Evolutionary conservation across 108 stramenopile species (phyloP).

Genomic region (Nitzschia sp.): DNA sequence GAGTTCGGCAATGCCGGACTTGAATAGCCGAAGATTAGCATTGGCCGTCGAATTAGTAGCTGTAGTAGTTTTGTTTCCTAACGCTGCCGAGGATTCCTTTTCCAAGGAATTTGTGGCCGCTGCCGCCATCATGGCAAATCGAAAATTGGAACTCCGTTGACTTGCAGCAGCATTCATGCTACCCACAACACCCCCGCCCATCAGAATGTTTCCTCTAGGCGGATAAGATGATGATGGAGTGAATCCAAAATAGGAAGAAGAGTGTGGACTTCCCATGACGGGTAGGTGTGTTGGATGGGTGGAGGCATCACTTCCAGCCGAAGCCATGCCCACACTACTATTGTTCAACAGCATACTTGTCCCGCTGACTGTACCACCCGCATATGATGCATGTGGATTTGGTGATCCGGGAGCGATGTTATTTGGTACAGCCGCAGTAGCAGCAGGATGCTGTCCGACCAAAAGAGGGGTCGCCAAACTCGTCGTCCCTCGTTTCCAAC

Average conservation of each 20-base stretch:
- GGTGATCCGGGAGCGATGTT: not conserved
- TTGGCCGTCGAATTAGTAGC: no score
- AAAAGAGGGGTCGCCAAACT: not conserved
- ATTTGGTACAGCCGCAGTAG: not conserved
- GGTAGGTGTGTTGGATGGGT: slow-evolving; percentile 7
- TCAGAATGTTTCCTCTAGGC: slow-evolving; percentile 18
- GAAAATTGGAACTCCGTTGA: slow-evolving; percentile 20
- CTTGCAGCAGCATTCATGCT: not conserved
- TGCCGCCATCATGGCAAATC: slow-evolving; percentile 20
- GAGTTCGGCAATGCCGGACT: slow-evolving; percentile 61
- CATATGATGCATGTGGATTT: not conserved
- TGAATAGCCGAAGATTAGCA: slow-evolving; percentile 50
- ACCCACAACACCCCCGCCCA: slow-evolving; percentile 22
- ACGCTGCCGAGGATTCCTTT: slow-evolving; percentile 12
- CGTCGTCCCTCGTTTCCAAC: slow-evolving; percentile 6
- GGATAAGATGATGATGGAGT: slow-evolving; percentile 28
- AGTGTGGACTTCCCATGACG: slow-evolving; percentile 19
- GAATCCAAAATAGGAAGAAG: slow-evolving; percentile 1
- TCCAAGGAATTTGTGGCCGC: slow-evolving; percentile 19
- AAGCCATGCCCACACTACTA: not conserved
- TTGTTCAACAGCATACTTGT: not conserved
- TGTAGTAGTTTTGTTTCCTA: not conserved
- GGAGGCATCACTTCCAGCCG: not conserved
- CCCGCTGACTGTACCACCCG: not conserved
- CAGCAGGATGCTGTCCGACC: not conserved